These are phyloP conservation scores for Scheffersomyces amazonensis DNA, from an alignment of 805 yeast genomes.

Conservation along the genomic window DNA sequence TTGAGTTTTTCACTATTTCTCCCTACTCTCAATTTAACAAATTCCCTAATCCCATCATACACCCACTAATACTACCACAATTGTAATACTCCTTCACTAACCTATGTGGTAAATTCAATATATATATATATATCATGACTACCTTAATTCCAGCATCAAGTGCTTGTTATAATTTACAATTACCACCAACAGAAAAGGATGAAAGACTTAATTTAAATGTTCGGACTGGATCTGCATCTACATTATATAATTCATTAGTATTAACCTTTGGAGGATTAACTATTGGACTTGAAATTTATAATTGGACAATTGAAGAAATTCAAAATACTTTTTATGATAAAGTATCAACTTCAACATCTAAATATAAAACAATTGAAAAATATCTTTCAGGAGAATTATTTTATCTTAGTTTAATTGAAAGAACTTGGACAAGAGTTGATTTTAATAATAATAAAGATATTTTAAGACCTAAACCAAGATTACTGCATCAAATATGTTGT, in stretches of 20 bases:
- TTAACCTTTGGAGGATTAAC: conserved; percentile 70
- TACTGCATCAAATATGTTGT: conserved; percentile 58
- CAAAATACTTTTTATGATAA: conserved; percentile 33
- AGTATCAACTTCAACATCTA: conserved; percentile 19
- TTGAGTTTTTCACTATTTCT: too few relatives aligned
- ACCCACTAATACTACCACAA: too few relatives aligned
- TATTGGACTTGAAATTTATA: conserved; percentile 48
- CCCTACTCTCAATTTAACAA: too few relatives aligned
- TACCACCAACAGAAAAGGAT: conserved; percentile 55
- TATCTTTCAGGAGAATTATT: conserved; percentile 66
- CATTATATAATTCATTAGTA: conserved; percentile 56
- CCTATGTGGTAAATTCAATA: not conserved
- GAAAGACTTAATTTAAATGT: conserved; percentile 54
- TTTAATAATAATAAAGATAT: conserved; percentile 12
- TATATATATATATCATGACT: conserved; percentile 39
- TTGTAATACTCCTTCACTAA: too few relatives aligned
- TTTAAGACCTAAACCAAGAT: conserved; percentile 42
- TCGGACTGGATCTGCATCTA: conserved; percentile 67
- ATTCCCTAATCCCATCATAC: too few relatives aligned
- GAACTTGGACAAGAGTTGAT: conserved; percentile 52
- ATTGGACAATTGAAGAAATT: conserved; percentile 39
- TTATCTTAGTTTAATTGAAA: conserved; percentile 54
- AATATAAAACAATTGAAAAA: conserved; percentile 20
- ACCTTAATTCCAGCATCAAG: conserved; percentile 64
- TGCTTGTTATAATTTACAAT: conserved; percentile 51